Base-by-base conservation (phyloP, 768 basidiomycete genomes). In the Pisolithus tinctorius region DNA sequence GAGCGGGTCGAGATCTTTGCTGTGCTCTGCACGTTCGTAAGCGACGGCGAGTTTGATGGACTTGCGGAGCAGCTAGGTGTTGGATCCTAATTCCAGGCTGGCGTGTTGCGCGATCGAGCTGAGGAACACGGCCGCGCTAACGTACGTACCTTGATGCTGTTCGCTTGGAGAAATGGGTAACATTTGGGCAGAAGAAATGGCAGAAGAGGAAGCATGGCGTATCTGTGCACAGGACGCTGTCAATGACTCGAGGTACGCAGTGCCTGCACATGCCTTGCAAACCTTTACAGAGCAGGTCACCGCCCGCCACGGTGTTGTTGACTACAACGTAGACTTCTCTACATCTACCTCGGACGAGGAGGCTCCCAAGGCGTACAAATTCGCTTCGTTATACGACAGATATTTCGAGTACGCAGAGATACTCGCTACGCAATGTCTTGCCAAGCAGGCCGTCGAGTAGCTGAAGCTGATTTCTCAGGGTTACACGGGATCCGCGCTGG, bases 1-100 rank as follows among this genome's bases (percentile, higher is more conserved):
- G 93, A 98, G 65, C 97, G 95, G 95, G 82, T 86, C 52, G 95
- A 96, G 67, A 90, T 94, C 48, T 97, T 98, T 58, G 94, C 95
- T 36, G 90, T 99, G 11, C 66, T 97, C 10, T 97, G 94, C 72
- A 97, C 95, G 0, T 99, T 94, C 69, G 92, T 94, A 1, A 78
- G 71, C 47, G 70, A 80, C 51, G 86, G 89, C 16, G 93, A 97
- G 61, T 98, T 97, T 61, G 70, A 84, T 10, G 74, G 79, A n/a
- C 77, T 99, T 6, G 85, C 87, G 1, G 94, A 97, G 67, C 90
- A 94, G 65, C 82, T 99, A 36, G 95, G 95, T 6, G 81, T 85
- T 50, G 75, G 95, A 13, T 77, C 97, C 43, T 94, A 98, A 64
- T 91, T 86, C 74, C 86, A 89, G 65, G 88, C 79, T 58, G 80